phyloP scores from a whole-genome alignment of 192 early-diverging fungal genomes.

The Obelidium mucronatum region DNA sequence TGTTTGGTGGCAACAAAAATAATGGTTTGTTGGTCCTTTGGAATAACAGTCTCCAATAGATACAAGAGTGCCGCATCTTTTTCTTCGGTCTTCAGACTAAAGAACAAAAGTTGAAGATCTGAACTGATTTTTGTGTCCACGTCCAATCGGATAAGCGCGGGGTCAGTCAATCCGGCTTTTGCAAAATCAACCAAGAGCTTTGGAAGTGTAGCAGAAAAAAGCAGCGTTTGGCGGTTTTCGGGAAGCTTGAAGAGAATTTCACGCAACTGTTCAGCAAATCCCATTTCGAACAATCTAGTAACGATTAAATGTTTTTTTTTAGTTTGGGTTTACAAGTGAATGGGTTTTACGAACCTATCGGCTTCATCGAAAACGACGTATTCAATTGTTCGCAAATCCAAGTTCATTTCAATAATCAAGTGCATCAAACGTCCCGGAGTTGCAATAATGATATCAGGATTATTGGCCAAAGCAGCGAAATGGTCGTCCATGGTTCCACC shows the following conservation, averaged over 20 bases:
- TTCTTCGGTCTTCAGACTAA: constrained; percentile 81
- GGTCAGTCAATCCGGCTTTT: constrained; percentile 93
- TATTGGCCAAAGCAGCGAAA: constrained; percentile 89
- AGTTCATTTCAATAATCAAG: constrained; percentile 83
- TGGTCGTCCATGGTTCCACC: constrained; percentile 98
- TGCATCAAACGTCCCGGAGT: constrained; percentile 61
- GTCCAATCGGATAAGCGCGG: constrained; percentile 91
- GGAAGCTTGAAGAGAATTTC: constrained; percentile 90
- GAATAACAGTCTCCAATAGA: constrained; percentile 79
- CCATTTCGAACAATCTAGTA: constrained; percentile 88
- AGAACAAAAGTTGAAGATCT: constrained; percentile 97
- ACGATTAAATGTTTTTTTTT: neutral
- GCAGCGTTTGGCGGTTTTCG: constrained; percentile 83
- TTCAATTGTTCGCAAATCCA: constrained; percentile 88
- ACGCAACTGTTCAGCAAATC: constrained; percentile 93
- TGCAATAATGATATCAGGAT: constrained; percentile 85
- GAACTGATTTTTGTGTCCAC: constrained; percentile 93
- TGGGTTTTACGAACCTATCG: constrained; percentile 70
- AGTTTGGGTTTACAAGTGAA: constrained; percentile 8
- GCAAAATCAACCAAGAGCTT: constrained; percentile 95
- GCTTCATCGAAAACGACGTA: constrained; percentile 99
- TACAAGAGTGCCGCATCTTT: constrained; percentile 92
- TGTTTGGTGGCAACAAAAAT: constrained; percentile 97
- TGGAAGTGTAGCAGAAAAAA: constrained; percentile 97
- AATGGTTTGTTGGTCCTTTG: constrained; percentile 78